Percentiles rank a stretch among this genome's conserved stretches.
Evolutionary conservation across 2,329 filamentous ascomycete species (phyloP).

Genomic region (Nemania sp.): DNA sequence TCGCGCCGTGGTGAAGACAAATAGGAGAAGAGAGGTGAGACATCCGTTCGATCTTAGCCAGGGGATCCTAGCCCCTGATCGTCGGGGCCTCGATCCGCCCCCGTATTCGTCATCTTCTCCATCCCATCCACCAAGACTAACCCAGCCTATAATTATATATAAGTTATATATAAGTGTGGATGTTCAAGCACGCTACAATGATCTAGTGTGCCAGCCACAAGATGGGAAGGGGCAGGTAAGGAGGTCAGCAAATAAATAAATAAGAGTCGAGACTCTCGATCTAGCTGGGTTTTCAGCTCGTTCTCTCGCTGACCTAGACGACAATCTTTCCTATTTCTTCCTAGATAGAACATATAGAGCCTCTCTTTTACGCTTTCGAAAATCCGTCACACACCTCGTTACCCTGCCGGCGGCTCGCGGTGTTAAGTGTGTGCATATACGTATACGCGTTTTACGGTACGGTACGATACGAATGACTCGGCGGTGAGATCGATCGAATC

Average conservation of each 20-base stretch:
- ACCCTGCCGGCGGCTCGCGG: too few relatives aligned
- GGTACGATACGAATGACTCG: too few relatives aligned
- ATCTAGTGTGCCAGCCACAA: not conserved
- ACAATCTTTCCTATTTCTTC: constrained; percentile 16
- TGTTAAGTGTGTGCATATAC: too few relatives aligned
- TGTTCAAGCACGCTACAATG: too few relatives aligned
- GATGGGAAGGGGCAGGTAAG: not conserved
- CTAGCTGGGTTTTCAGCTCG: constrained; percentile 12
- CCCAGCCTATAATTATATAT: too few relatives aligned
- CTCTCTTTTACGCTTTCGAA: not conserved
- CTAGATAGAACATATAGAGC: not conserved
- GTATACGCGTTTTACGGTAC: too few relatives aligned
- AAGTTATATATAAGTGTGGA: too few relatives aligned
- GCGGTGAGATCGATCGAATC: too few relatives aligned
- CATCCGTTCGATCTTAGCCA: not conserved
- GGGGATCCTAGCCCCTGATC: constrained; percentile 8
- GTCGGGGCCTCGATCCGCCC: not conserved
- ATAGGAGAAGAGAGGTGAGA: not conserved
- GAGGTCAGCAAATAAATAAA: constrained; percentile 14
- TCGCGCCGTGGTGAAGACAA: not conserved
- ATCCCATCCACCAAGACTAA: not conserved
- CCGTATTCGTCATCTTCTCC: constrained; percentile 5
- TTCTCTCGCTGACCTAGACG: constrained; percentile 5
- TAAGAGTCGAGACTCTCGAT: constrained; percentile 7
- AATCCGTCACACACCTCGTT: too few relatives aligned